Evolutionary conservation across 495 filamentous ascomycete genomes (phyloP).

Genomic region (Tuber indicum): DNA sequence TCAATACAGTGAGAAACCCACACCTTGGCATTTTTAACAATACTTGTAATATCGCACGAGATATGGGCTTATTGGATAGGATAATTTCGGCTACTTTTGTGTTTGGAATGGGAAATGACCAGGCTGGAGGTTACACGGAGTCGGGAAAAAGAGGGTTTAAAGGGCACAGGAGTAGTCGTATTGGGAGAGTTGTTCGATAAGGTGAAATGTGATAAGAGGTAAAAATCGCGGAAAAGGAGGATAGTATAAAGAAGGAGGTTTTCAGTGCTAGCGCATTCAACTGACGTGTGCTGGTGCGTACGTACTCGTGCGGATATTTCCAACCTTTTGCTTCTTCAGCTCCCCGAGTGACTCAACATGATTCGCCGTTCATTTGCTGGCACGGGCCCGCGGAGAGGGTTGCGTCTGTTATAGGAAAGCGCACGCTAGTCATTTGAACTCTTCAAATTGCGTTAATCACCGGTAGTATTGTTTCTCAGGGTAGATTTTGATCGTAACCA

Average conservation of each 20-base stretch:
- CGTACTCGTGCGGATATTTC: no score
- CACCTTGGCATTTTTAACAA: not conserved
- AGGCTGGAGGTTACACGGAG: no score
- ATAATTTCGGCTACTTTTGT: not conserved
- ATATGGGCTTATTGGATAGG: not conserved
- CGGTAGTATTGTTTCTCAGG: not conserved
- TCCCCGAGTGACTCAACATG: not conserved
- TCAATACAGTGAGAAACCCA: not conserved
- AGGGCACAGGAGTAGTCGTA: no score
- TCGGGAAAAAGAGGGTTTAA: no score
- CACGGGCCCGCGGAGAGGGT: not conserved
- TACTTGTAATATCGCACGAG: not conserved
- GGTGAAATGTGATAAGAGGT: no score
- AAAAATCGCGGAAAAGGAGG: no score
- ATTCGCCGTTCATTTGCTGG: not conserved
- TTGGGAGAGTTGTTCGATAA: no score
- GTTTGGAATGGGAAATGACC: no score
- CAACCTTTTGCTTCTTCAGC: not conserved
- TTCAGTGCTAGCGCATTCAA: no score
- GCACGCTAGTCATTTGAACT: not conserved
- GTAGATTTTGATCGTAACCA: not conserved
- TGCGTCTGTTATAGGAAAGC: not conserved
- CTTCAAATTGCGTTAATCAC: not conserved
- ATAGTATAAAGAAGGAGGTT: no score
- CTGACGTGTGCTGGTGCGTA: no score